A percentile compares a stretch with the other conserved stretches of the same genome.
phyloP scores from a whole-genome alignment of 2,329 filamentous ascomycete species.

The Claviceps pazoutovae region DNA sequence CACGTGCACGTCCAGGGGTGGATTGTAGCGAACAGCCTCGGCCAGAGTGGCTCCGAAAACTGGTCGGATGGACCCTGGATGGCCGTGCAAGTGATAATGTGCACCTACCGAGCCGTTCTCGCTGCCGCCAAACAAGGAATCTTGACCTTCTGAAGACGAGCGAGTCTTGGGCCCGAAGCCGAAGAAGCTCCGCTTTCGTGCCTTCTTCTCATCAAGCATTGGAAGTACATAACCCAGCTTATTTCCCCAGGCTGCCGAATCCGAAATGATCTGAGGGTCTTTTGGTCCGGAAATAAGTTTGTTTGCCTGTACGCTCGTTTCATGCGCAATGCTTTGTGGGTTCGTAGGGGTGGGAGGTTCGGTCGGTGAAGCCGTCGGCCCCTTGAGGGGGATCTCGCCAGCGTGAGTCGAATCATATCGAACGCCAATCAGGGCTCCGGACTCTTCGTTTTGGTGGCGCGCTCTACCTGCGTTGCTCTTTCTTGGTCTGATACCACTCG shows the following conservation, averaged over 20 bases:
- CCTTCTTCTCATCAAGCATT: slow-evolving; percentile 59
- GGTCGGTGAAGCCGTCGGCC: slow-evolving; percentile 16
- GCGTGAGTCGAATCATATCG: slow-evolving; percentile 43
- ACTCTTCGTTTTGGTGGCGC: slow-evolving; percentile 22
- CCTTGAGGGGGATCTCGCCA: slow-evolving; percentile 35
- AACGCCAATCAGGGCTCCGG: slow-evolving; percentile 40
- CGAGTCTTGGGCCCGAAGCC: slow-evolving; percentile 50
- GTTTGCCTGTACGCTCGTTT: slow-evolving; percentile 24
- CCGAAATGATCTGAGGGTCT: slow-evolving; percentile 72
- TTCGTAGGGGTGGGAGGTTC: slow-evolving; percentile 20
- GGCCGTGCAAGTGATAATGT: slow-evolving; percentile 22
- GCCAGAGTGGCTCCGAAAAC: slow-evolving; percentile 77
- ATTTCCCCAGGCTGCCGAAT: slow-evolving; percentile 76
- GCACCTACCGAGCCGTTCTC: slow-evolving; percentile 28
- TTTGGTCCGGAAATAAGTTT: slow-evolving; percentile 67
- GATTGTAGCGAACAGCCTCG: slow-evolving; percentile 73
- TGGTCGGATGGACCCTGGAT: slow-evolving; percentile 44
- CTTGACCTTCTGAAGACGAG: slow-evolving; percentile 43
- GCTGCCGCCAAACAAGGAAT: slow-evolving; percentile 38
- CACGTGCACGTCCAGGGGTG: slow-evolving; percentile 57
- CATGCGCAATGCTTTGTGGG: slow-evolving; percentile 18
- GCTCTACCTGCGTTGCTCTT: slow-evolving; percentile 19
- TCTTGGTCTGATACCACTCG: slow-evolving; percentile 13
- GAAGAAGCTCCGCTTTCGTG: slow-evolving; percentile 66
- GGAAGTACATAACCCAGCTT: slow-evolving; percentile 41